These are phyloP conservation scores for Angomonas desouzai DNA, from an alignment of 208 protist genomes.

Conservation along the genomic window DNA sequence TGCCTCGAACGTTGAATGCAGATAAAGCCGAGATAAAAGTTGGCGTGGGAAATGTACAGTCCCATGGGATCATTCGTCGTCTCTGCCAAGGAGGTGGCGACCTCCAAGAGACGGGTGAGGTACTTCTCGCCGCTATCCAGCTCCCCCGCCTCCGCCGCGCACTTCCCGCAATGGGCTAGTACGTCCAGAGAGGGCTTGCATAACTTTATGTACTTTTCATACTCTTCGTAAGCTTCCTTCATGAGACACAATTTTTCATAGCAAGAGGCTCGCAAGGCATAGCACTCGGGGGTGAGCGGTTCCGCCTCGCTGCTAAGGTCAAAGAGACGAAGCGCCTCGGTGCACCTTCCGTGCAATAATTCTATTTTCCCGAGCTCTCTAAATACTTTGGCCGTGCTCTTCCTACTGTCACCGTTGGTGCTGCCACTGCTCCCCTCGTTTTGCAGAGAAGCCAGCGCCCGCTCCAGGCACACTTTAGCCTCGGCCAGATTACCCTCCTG, in stretches of 20 bases:
- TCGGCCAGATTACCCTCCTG: constrained; percentile 30
- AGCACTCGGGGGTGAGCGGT: constrained; percentile 59
- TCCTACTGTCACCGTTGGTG: constrained; percentile 15
- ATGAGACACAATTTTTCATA: constrained; percentile 54
- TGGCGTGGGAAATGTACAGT: constrained; percentile 71
- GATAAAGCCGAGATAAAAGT: constrained; percentile 77
- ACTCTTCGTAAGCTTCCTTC: constrained; percentile 63
- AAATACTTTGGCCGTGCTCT: constrained; percentile 43
- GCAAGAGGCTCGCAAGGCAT: constrained; percentile 72
- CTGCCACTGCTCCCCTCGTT: constrained; percentile 27
- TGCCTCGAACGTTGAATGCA: constrained; percentile 12
- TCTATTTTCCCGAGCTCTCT: constrained; percentile 50
- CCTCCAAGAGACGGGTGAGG: constrained; percentile 37
- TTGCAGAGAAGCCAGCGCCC: constrained; percentile 65
- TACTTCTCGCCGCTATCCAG: constrained; percentile 40
- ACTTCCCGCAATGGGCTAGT: constrained; percentile 79
- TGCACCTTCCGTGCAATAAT: constrained; percentile 46
- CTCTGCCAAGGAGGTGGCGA: constrained; percentile 7
- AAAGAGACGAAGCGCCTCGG: constrained; percentile 57
- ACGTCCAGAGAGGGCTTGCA: constrained; percentile 56
- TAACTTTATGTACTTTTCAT: constrained; percentile 82
- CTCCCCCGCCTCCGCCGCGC: constrained; percentile 66
- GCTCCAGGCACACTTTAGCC: constrained; percentile 39
- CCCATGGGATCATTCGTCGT: constrained; percentile 11
- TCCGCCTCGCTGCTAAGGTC: constrained; percentile 51